Percentiles rank a stretch among this genome's conserved stretches.
Conservation (phyloP, 495 filamentous ascomycete genomes). For the Tuber microsphaerosporum region DNA sequence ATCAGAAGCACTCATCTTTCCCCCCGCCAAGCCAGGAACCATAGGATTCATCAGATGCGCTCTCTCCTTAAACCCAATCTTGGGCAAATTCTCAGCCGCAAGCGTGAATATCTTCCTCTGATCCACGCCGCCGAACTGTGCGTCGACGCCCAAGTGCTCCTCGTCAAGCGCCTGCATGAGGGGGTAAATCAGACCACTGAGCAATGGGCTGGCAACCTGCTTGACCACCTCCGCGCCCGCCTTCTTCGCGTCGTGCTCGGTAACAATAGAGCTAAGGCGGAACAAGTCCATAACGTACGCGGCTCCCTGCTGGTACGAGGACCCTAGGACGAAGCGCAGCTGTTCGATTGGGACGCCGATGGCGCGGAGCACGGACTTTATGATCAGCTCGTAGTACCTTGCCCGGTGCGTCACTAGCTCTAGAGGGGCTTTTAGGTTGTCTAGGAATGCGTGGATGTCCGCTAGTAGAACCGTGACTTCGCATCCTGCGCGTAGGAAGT, state of each 20-base stretch:
- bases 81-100: conserved; percentile 68
- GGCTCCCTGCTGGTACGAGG: conserved; percentile 65
- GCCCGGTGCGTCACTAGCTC: conserved; percentile 76
- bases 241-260: conserved; percentile 68
- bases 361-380: conserved; percentile 59
- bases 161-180: conserved; percentile 88
- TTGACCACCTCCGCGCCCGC: conserved; percentile 92
- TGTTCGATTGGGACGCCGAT: conserved; percentile 69
- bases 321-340: conserved; percentile 77
- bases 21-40: conserved; percentile 75
- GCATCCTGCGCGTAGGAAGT: conserved; percentile 79
- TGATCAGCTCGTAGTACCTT: conserved; percentile 62
- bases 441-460: conserved; percentile 72
- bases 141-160: conserved; percentile 77
- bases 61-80: conserved; percentile 63
- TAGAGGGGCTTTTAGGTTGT: conserved; percentile 76
- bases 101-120: conserved; percentile 85
- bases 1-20: conserved; percentile 51
- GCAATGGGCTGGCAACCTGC: conserved; percentile 64
- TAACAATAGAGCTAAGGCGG: conserved; percentile 53
- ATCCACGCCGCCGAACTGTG: conserved; percentile 71
- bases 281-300: conserved; percentile 74
- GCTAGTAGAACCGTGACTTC: conserved; percentile 73
- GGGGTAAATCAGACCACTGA: conserved; percentile 79
- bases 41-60: conserved; percentile 88